Evolutionary conservation across 179 eudicot genomes (phyloP).

Genomic region (Nepenthes alata): DNA sequence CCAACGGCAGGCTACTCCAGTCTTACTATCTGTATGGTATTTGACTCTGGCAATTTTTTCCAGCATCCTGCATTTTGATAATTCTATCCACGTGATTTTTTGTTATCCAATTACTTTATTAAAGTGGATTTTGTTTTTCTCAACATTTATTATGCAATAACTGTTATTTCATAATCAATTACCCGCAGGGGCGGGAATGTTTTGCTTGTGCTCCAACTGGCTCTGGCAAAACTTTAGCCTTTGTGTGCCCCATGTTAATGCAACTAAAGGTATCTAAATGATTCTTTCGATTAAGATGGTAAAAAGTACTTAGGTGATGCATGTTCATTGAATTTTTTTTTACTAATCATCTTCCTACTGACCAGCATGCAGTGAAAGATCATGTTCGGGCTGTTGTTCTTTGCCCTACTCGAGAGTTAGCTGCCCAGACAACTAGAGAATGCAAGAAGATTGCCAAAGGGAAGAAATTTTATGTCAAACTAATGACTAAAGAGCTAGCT

Average conservation of each 20-base stretch:
- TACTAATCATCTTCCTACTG: conserved; percentile 2
- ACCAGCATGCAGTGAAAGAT: conserved; percentile 56
- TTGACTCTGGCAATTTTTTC: conserved; percentile 18
- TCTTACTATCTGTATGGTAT: conserved; percentile 86
- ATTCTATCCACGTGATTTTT: conserved; percentile 1
- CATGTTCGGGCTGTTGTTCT: conserved; percentile 78
- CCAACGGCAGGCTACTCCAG: conserved; percentile 98
- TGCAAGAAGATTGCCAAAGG: conserved; percentile 82
- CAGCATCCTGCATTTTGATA: conserved; percentile 8
- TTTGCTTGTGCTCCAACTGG: conserved; percentile 99
- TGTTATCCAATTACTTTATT: background rate
- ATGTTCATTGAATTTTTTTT: conserved; percentile 1
- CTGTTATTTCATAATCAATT: background rate
- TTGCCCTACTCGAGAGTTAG: conserved; percentile 90
- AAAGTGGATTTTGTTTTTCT: conserved; percentile 1
- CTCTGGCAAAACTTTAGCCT: conserved; percentile 94
- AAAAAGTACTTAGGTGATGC: background rate
- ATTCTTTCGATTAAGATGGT: background rate
- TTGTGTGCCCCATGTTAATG: conserved; percentile 86
- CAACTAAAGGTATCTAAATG: conserved; percentile 55
- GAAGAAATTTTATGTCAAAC: conserved; percentile 63
- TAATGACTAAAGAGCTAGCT: conserved; percentile 76
- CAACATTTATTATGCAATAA: background rate
- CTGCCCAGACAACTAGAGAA: conserved; percentile 89
- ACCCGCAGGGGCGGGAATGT: conserved; percentile 77